Evolutionary conservation across 352 stramenopile species (phyloP), one percentile per base, ranked within the genome.

Genomic region (Globisporangium okanoganense): DNA sequence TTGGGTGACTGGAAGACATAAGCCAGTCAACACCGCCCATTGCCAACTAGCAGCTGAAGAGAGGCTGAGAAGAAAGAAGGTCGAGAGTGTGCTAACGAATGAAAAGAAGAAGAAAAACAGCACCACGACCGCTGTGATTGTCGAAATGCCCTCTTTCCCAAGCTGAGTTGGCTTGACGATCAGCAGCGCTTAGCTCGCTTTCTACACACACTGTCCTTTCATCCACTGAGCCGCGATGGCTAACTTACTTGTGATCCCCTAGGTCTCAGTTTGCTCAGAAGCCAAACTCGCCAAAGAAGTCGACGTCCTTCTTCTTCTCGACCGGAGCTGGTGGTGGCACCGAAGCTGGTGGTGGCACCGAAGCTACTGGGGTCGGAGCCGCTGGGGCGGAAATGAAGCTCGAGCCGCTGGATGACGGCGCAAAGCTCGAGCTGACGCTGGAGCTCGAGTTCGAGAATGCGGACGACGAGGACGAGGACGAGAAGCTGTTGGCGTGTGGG

Each of bases 261-360:
- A 40, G n/a, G 31, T 59, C 53, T 8, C 44, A 51, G 31, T 33
- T 40, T 9, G 27, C 41, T 75, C 79, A 93, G 56, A 90, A 88
- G 9, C 83, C 83, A 58, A 91, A 93, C 68, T 93, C 83, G 12
- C 79, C 79, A 53, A 93, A 93, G 63, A 93, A 93, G 61, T 93
- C 83, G 22, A 93, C 83, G 52, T 93, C 78, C 63, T 92, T 92
- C 78, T 91, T 90, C 24, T 74, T 72, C 22, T 72, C 72, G 24
- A 75, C 66, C 6, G 72, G 64, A 10, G 71, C 40, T 6, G 65
- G 54, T 12, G 68, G 41, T 25, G 68, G 57, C n/a, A 58, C 56
- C 43, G 75, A 58, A 27, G 59, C 58, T 3, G 68, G 3, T 33
- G 29, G 29, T 3, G 29, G n/a, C n/a, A n/a, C 50, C 18, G 69